These are phyloP conservation scores for Myxozyma geophila DNA, from an alignment of 805 yeast genomes.

Conservation along the genomic window DNA sequence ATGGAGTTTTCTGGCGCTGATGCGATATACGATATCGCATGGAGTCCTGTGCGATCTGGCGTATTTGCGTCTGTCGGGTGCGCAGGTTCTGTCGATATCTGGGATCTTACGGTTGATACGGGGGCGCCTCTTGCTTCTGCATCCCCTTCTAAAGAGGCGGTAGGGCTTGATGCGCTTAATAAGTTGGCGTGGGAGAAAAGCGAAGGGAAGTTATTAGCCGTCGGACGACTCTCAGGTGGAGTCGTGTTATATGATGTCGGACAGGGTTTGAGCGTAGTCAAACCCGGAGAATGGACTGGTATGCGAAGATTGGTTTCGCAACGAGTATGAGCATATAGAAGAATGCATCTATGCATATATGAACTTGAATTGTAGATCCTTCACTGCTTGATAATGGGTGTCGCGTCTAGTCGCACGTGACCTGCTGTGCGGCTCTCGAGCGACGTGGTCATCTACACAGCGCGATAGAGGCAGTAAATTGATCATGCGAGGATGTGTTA, in stretches of 20 bases:
- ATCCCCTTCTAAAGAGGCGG: slow-evolving; percentile 21
- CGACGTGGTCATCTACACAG: background rate
- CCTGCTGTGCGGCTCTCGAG: slow-evolving; percentile 1
- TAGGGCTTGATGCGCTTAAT: slow-evolving; percentile 39
- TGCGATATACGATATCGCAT: slow-evolving; percentile 46
- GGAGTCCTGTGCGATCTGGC: slow-evolving; percentile 46
- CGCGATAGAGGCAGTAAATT: too few species aligned
- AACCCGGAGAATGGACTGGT: slow-evolving; percentile 28
- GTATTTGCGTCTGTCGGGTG: slow-evolving; percentile 48
- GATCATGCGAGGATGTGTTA: too few species aligned
- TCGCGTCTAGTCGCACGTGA: background rate
- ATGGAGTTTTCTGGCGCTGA: slow-evolving; percentile 41
- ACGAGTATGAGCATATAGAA: background rate
- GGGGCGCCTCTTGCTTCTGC: slow-evolving; percentile 41
- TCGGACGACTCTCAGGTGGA: slow-evolving; percentile 45
- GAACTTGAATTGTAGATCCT: background rate
- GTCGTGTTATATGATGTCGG: slow-evolving; percentile 43
- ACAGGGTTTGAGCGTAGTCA: slow-evolving; percentile 23
- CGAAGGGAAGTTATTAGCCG: slow-evolving; percentile 40
- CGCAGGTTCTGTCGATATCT: slow-evolving; percentile 46
- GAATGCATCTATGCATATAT: background rate
- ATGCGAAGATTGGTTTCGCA: slow-evolving; percentile 20
- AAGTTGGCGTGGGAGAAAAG: slow-evolving; percentile 43
- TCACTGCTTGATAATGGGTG: background rate
- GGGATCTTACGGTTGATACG: slow-evolving; percentile 46